Percentiles rank a stretch among this genome's conserved stretches.
Evolutionary conservation across 768 basidiomycete genomes (phyloP).

Genomic region (Pholiota conissans): DNA sequence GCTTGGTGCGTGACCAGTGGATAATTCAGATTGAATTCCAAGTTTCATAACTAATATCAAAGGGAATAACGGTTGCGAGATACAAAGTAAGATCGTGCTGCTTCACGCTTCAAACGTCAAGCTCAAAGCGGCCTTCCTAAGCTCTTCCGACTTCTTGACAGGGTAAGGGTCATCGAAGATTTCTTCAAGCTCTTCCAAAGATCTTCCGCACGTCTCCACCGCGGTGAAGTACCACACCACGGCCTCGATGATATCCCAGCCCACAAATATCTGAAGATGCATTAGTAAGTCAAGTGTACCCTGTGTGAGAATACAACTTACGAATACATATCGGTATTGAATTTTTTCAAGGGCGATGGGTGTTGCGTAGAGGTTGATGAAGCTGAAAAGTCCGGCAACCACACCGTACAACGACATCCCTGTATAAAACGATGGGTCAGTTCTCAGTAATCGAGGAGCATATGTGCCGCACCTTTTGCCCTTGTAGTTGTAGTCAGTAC

Average conservation of each 20-base stretch:
- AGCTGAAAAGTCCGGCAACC: slow-evolving; percentile 1
- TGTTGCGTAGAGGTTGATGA: background rate
- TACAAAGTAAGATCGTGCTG: too few species aligned
- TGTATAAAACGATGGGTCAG: background rate
- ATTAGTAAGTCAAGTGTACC: background rate
- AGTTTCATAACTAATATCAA: too few species aligned
- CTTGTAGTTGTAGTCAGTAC: background rate
- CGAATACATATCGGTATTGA: slow-evolving; percentile 2
- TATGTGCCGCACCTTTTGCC: slow-evolving; percentile 3
- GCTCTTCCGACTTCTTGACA: background rate
- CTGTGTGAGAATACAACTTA: background rate
- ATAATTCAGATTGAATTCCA: too few species aligned
- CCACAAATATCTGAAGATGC: slow-evolving; percentile 22
- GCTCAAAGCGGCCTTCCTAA: background rate
- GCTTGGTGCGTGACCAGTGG: too few species aligned
- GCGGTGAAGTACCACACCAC: slow-evolving; percentile 35
- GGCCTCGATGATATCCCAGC: slow-evolving; percentile 39
- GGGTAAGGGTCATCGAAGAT: slow-evolving; percentile 4
- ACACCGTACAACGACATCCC: background rate
- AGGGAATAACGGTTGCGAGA: too few species aligned
- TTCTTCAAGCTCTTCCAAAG: slow-evolving; percentile 30
- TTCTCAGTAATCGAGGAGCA: too few species aligned
- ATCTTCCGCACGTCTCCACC: slow-evolving; percentile 41
- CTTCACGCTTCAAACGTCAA: too few species aligned
- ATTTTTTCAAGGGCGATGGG: background rate